Base-by-base conservation (phyloP, 2,329 filamentous ascomycete genomes). In the Fusarium mangiferae region DNA sequence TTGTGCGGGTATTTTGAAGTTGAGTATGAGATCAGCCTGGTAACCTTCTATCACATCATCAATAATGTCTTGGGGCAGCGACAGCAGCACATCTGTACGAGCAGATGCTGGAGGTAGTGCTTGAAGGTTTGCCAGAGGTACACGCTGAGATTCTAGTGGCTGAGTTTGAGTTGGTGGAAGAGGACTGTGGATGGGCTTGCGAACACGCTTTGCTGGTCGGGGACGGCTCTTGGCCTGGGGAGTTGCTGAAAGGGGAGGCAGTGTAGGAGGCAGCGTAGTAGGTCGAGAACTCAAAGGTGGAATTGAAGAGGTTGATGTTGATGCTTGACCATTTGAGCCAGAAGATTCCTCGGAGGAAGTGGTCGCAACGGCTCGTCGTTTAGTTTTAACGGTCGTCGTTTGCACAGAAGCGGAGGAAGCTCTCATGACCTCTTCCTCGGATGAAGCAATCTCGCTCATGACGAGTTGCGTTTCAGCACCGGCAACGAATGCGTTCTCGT, bases 11-110 rank as follows among this genome's bases (percentile, higher is more conserved):
- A 92, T 85, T 55, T 84, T 86, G 81, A 88, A 91, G 22, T 82
- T 81, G 48, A 90, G 84, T 66, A 88, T 87, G 59, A 92, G 84
- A 75, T 91, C 86, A 62, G 89, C 84, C 62, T 87, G 87, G 6
- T 80, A 82, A 4, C 89, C 86, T 15, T 83, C 79, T 15, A 87
- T 74, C 39, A 92, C 87, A 18, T 84, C 79, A 12, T 81, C 77
- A n/a, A 90, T 83, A 5, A 86, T 83, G 13, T 85, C 77, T 1
- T 84, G 81, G 41, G 85, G 80, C 7, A 90, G 82, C 20, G 86
- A 86, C 60, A 91, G 83, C 60, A 90, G 84, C 13, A 90, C 83
- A 73, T 90, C 89, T 6, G 88, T 87, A 36, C 85, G 83, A 44
- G 84, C 82, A 5, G 85, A 87, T 57, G 86, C 85, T 2, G 85